Evolutionary conservation across 2,329 filamentous ascomycete genomes (phyloP).

Genomic region (Paracamarosporium sp.): DNA sequence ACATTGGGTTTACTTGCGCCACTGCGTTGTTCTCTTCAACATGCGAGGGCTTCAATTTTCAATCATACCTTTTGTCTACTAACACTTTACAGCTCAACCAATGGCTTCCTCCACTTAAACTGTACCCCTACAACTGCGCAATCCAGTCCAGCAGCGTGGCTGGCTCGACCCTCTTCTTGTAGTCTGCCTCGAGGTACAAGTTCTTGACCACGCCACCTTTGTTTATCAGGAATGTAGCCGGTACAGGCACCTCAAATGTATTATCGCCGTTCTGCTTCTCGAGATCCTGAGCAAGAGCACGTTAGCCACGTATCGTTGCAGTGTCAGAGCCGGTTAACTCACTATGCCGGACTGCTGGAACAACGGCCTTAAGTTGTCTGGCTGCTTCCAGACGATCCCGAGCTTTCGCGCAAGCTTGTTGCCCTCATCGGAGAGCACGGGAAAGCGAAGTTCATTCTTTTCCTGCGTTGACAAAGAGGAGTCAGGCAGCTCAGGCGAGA

Average conservation of each 20-base stretch:
- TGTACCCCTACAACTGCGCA: background rate
- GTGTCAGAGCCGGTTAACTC: background rate
- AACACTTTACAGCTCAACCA: too few relatives aligned
- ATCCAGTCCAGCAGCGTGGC: constrained; percentile 8
- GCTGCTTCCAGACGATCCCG: constrained; percentile 15
- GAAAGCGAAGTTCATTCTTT: constrained; percentile 51
- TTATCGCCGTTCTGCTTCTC: constrained; percentile 11
- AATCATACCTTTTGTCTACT: too few relatives aligned
- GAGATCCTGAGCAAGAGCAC: background rate
- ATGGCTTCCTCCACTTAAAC: too few relatives aligned
- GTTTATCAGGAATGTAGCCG: constrained; percentile 7
- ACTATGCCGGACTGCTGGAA: constrained; percentile 4
- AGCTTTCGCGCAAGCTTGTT: constrained; percentile 39
- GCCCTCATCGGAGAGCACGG: constrained; percentile 50
- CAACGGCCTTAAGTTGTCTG: constrained; percentile 1
- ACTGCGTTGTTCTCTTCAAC: background rate
- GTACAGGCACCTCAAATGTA: constrained; percentile 11
- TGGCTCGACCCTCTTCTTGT: constrained; percentile 12
- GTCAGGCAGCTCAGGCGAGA: constrained; percentile 53
- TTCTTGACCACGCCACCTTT: constrained; percentile 10
- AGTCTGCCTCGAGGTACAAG: constrained; percentile 11
- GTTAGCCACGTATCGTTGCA: background rate
- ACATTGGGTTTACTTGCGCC: background rate
- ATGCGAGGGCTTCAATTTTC: too few relatives aligned
- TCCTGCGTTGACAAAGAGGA: constrained; percentile 45